Percentiles rank a stretch among this genome's conserved stretches.
Evolutionary conservation across 352 stramenopile species (phyloP).

Genomic region (Pythium brachiatum): DNA sequence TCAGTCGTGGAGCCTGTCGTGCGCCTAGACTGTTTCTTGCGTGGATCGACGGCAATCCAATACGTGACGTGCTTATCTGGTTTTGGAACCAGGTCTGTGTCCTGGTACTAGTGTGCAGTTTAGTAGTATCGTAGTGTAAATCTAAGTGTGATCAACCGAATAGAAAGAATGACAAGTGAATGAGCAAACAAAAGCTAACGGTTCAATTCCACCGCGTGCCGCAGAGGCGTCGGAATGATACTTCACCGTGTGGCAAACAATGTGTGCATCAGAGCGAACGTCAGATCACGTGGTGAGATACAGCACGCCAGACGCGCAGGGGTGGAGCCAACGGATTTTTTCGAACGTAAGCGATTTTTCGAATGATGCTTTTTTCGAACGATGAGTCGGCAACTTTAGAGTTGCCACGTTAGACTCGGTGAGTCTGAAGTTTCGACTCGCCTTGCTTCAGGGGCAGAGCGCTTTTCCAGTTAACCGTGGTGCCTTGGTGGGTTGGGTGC

Average conservation of each 20-base stretch:
- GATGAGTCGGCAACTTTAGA: background rate
- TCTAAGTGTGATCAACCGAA: background rate
- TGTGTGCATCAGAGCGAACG: no score
- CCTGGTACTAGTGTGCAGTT: background rate
- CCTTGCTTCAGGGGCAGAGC: no score
- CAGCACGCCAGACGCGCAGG: background rate
- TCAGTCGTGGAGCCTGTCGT: background rate
- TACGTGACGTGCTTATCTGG: background rate
- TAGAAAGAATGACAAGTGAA: slow-evolving; percentile 3
- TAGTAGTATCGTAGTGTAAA: background rate
- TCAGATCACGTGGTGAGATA: background rate
- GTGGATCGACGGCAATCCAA: background rate
- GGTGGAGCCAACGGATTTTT: background rate
- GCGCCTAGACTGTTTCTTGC: background rate
- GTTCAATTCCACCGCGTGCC: background rate
- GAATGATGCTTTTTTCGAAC: slow-evolving; percentile 1
- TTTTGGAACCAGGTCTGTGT: background rate
- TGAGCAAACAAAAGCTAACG: background rate
- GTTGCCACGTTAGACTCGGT: background rate
- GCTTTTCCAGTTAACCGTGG: no score
- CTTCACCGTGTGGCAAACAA: background rate
- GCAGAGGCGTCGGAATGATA: background rate
- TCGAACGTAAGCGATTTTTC: background rate
- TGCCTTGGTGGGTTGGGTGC: no score
- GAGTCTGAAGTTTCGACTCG: no score